Base-by-base conservation (phyloP, 768 basidiomycete genomes). In the Termitomyces sp. region DNA sequence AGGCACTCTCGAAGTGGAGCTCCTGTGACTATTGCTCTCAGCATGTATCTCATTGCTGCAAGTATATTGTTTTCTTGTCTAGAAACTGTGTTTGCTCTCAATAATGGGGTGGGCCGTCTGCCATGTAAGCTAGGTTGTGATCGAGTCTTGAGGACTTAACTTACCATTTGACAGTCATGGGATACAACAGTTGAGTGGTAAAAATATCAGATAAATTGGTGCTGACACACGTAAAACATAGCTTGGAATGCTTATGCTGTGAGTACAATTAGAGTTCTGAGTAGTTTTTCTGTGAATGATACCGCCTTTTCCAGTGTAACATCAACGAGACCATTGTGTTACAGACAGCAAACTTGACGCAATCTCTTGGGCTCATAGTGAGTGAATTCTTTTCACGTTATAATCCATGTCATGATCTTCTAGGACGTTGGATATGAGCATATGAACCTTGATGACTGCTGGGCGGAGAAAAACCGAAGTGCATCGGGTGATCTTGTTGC, bases 241-340 rank as follows among this genome's bases (percentile, higher is more conserved):
- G 85, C 85, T 10, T 87, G 85, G 85, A 87, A 87, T 65, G 84
- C 83, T 9, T 85, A 81, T 65, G 77, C 84, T 62, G 83, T 85
- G 54, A 48, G 73, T 65, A 14, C 11, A 8, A 2, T 21, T 2
- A 12, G 17, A 35, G 17, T 10, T 14, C n/a, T 38, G 22, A 45
- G 11, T 32, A 26, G 19, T 32, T 51, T 34, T n/a, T 58, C 10
- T 38, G 37, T 30, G 22, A 44, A 47, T n/a, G n/a, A 51, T 2
- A 14, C 32, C 2, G n/a, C n/a, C 19, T 40, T 51, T 9, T 3
- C 12, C 64, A 85, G 83, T 86, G 84, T 64, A 71, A 78, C 61
- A 84, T 86, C 58, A 68, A 81, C 59, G 81, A 85, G 60, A 65
- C 68, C 17, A 66, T 83, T n/a, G 66, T 85, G 30, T 62, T 84